A percentile compares a stretch with the other conserved stretches of the same genome.
These are phyloP conservation scores for Eimeria zaria DNA, from an alignment of 169 alveolate genomes.

Conservation along the genomic window DNA sequence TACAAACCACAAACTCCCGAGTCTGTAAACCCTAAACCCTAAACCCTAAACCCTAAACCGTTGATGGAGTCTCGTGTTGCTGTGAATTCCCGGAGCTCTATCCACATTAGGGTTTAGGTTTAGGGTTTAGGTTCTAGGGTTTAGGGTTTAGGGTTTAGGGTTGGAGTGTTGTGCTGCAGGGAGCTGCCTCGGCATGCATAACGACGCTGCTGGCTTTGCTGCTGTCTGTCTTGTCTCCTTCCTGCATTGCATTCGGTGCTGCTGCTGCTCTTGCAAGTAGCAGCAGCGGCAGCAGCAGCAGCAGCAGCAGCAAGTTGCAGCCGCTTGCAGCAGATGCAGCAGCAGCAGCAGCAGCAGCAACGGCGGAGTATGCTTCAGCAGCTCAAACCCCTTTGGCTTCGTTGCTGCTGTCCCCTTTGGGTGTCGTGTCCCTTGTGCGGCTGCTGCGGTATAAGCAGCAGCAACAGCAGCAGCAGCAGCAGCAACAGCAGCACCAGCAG, in stretches of 20 bases:
- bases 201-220: conserved; percentile 13
- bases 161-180: background rate
- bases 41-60: background rate
- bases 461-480: conserved; percentile 27
- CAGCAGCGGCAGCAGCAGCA: conserved; percentile 9
- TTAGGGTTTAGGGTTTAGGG: conserved; percentile 6
- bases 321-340: background rate
- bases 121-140: conserved; percentile 7
- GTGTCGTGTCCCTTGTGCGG: conserved; percentile 20
- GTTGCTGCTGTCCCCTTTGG: conserved; percentile 18
- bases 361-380: conserved; percentile 16
- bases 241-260: conserved; percentile 28
- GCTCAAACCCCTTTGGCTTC: conserved; percentile 36
- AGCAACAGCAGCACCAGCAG: background rate
- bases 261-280: conserved; percentile 13
- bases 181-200: background rate
- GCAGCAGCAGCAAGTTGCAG: conserved; percentile 9
- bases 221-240: conserved; percentile 5
- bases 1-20: background rate
- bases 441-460: conserved; percentile 36
- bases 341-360: conserved; percentile 10
- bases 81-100: background rate
- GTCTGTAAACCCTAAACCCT: conserved; percentile 26
- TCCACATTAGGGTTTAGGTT: background rate
- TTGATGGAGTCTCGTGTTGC: background rate